Conservation (phyloP, 2,329 filamentous ascomycete genomes). For the Phaeosphaeriaceae sp. region DNA sequence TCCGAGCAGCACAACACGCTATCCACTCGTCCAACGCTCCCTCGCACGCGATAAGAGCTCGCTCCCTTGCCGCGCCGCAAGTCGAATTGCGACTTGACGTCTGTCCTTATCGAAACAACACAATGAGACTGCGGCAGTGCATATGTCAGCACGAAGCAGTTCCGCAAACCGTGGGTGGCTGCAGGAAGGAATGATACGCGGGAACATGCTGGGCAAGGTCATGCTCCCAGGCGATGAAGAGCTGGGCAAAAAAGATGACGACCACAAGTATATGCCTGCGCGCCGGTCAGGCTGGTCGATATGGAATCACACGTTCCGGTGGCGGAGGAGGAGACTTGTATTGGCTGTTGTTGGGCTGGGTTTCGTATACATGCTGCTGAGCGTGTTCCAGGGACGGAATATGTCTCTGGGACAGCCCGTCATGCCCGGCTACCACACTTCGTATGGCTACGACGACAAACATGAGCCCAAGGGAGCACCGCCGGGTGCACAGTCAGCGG, state of each 20-base stretch:
- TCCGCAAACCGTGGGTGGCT: conserved; percentile 34
- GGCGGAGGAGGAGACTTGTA: conserved; percentile 59
- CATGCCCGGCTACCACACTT: background rate
- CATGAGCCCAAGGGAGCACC: conserved; percentile 38
- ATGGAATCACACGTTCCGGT: conserved; percentile 42
- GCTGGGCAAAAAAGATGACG: conserved; percentile 70
- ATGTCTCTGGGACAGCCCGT: conserved; percentile 7
- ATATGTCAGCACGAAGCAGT: conserved; percentile 31
- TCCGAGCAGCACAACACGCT: background rate
- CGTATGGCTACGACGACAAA: conserved; percentile 16
- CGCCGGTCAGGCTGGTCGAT: conserved; percentile 39
- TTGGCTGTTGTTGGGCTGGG: conserved; percentile 49
- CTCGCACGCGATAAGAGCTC: conserved; percentile 12
- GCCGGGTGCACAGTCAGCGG: conserved; percentile 26
- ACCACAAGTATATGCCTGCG: conserved; percentile 55
- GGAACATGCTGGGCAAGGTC: conserved; percentile 48
- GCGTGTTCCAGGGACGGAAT: conserved; percentile 26
- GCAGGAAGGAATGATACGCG: conserved; percentile 31
- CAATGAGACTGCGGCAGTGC: conserved; percentile 33
- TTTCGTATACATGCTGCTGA: conserved; percentile 69
- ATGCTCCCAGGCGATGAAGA: conserved; percentile 65
- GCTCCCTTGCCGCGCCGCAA: conserved; percentile 25
- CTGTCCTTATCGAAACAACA: conserved; percentile 8
- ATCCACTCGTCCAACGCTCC: conserved; percentile 1
- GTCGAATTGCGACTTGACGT: conserved; percentile 11